Conservation (phyloP, 2,329 filamentous ascomycete species). For the Lachnellula hyalina region DNA sequence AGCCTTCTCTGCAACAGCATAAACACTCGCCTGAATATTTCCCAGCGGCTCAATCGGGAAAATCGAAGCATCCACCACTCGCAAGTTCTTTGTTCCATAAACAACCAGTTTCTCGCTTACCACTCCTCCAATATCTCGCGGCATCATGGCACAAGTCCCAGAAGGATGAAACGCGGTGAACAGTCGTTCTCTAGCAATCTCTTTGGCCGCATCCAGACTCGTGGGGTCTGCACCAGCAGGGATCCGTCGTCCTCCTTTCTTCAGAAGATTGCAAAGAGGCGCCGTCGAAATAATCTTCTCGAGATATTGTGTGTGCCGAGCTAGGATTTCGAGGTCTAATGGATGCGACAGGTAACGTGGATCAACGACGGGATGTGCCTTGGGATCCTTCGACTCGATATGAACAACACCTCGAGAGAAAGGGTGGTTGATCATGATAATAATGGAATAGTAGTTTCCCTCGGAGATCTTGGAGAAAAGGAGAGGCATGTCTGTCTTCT, state of each 20-base stretch:
- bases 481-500: slow-evolving; percentile 59
- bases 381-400: slow-evolving; percentile 34
- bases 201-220: slow-evolving; percentile 38
- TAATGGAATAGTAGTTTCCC: slow-evolving; percentile 46
- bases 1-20: not conserved
- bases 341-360: slow-evolving; percentile 39
- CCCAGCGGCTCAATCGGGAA: slow-evolving; percentile 42
- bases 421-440: slow-evolving; percentile 42
- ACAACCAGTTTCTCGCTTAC: slow-evolving; percentile 52
- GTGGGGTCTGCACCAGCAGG: slow-evolving; percentile 32
- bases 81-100: slow-evolving; percentile 45
- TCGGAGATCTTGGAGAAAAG: too few species aligned
- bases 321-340: slow-evolving; percentile 30
- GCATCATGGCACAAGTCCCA: slow-evolving; percentile 50
- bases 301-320: not conserved
- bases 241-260: slow-evolving; percentile 36
- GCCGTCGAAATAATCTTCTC: slow-evolving; percentile 24
- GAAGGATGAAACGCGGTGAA: slow-evolving; percentile 46
- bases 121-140: slow-evolving; percentile 48
- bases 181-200: slow-evolving; percentile 45
- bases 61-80: slow-evolving; percentile 56
- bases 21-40: not conserved
- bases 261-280: slow-evolving; percentile 27
- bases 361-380: slow-evolving; percentile 35
- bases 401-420: slow-evolving; percentile 39